A percentile compares a stretch with the other conserved stretches of the same genome.
phyloP scores from a whole-genome alignment of 371 early-diverging fungal genomes.

The Mortierella polycephala region DNA sequence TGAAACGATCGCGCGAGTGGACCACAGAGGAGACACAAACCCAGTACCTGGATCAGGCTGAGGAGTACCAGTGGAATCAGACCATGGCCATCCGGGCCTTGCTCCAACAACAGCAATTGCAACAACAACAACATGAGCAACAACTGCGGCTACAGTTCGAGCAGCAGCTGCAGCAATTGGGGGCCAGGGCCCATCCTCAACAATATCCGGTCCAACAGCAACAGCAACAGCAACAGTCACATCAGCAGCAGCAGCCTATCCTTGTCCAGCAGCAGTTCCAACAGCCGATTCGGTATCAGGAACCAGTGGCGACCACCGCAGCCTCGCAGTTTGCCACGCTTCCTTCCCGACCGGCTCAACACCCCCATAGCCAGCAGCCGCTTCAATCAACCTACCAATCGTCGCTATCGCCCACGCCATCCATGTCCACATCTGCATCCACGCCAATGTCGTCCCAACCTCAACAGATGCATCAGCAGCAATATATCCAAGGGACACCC shows the following conservation, averaged over 20 bases:
- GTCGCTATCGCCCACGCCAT: neutral
- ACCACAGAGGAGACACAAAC: slow-evolving; percentile 37
- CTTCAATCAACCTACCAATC: neutral
- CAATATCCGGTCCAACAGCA: slow-evolving; percentile 3
- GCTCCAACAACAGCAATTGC: slow-evolving; percentile 33
- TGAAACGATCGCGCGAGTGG: slow-evolving; percentile 30
- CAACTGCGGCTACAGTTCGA: slow-evolving; percentile 20
- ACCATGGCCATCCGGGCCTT: slow-evolving; percentile 41
- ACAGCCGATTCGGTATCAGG: too few relatives aligned
- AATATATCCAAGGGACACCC: neutral
- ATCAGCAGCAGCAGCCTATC: slow-evolving; percentile 9
- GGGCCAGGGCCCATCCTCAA: slow-evolving; percentile 11
- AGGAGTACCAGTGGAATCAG: slow-evolving; percentile 45
- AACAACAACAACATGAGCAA: neutral
- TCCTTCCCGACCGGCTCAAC: neutral
- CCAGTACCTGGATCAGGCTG: slow-evolving; percentile 44
- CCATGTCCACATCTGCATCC: neutral
- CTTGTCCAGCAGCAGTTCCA: neutral
- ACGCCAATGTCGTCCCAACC: slow-evolving; percentile 4
- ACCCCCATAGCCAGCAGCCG: slow-evolving; percentile 6
- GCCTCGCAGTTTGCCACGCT: neutral
- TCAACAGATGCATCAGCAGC: slow-evolving; percentile 7
- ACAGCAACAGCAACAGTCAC: slow-evolving; percentile 8
- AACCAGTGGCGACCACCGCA: neutral
- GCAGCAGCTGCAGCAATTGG: slow-evolving; percentile 19